Evolutionary conservation across 768 basidiomycete genomes (phyloP), one percentile per base, ranked within the genome.

Genomic region (Hygrophoropsis aurantiaca): DNA sequence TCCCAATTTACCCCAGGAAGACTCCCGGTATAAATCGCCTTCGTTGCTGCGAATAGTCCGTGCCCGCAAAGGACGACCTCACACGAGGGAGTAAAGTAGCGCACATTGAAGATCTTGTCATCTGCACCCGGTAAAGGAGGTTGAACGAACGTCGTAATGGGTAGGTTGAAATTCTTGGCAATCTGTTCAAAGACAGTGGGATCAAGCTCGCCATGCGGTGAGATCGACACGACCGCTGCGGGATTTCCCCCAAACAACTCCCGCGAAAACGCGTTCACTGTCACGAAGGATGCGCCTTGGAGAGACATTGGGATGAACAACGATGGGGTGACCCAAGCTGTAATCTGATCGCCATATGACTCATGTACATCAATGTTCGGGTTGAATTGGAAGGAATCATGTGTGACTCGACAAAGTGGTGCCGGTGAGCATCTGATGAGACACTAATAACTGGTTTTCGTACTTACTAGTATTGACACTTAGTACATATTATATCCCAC

Each of bases 161-260:
- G 76, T 47, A 75, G 74, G 49, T 71, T 73, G 26, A 79, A 60
- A 48, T 74, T 78, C 38, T 53, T 58, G 3, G 76, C 66, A 13
- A 76, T 67, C 21, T 61, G 57, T 11, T 21, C 26, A n/a, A 42
- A 16, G 24, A 42, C 23, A 5, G 8, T 11, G 49, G 15, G 19
- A 9, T 15, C 16, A 8, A 30, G 6, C 15, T 27, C 20, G 18
- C 6, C 8, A 4, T 18, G 15, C 8, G 26, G 3, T 10, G 42
- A 30, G 27, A 44, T 8, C 19, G 74, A 66, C 44, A 72, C 58
- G 24, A 76, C 58, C 4, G 63, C 67, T 2, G 76, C 74, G 0
- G 77, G 76, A 51, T 77, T 77, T 3, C 76, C 74, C 15, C 61
- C 59, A 60, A 73, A 63, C 44, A 70, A 50, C 52, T 67, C 50